phyloP scores from a whole-genome alignment of 495 filamentous ascomycete species.

The Barbatosphaeria neglecta region DNA sequence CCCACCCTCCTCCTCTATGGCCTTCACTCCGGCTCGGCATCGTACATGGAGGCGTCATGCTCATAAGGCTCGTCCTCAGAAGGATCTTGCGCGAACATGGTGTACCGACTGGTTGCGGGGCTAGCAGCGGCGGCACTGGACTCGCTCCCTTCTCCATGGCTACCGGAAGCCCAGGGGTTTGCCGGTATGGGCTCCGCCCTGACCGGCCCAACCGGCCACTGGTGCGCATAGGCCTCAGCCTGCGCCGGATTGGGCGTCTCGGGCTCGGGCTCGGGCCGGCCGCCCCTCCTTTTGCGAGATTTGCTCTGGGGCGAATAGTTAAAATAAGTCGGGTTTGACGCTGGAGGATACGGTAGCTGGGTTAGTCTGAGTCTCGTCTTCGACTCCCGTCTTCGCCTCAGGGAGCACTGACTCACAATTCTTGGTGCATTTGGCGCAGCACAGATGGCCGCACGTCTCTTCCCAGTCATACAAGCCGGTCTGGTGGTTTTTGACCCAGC shows the following conservation, averaged over 20 bases:
- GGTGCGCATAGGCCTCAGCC: neutral
- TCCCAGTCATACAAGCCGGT: slow-evolving; percentile 21
- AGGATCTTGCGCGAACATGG: neutral
- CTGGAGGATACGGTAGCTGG: no score
- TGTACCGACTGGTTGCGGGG: no score
- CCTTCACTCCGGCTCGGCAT: no score
- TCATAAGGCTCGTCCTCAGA: neutral
- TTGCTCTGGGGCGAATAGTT: neutral
- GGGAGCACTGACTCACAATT: slow-evolving; percentile 24
- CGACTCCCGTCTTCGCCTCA: no score
- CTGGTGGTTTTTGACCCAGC: slow-evolving; percentile 22
- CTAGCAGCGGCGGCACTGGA: no score
- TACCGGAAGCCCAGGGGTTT: no score
- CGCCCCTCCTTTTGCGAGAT: neutral
- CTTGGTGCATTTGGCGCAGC: slow-evolving; percentile 27
- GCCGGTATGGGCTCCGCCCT: neutral
- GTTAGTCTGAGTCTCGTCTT: no score
- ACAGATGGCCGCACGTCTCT: slow-evolving; percentile 30
- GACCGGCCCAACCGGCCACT: neutral
- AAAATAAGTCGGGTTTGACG: neutral
- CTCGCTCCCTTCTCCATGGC: no score
- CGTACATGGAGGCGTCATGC: neutral
- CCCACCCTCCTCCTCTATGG: no score
- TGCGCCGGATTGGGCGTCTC: neutral
- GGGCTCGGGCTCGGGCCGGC: neutral